These are phyloP conservation scores for Lophiostoma macrostomum DNA, from an alignment of 495 filamentous ascomycete genomes.

Conservation along the genomic window DNA sequence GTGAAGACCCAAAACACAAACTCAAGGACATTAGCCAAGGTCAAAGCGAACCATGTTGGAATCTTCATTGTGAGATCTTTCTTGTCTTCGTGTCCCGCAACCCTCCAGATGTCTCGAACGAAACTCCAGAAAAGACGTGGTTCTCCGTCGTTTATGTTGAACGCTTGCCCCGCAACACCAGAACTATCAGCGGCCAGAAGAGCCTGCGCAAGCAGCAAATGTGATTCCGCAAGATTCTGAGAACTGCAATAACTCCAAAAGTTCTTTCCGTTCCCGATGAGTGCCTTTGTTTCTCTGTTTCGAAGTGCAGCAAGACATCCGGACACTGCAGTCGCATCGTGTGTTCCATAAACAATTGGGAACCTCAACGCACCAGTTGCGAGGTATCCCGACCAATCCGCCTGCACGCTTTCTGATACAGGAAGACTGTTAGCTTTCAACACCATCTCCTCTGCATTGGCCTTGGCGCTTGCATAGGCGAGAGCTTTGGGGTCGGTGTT, in stretches of 20 bases:
- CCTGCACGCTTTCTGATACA: background rate
- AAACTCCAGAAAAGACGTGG: slow-evolving; percentile 3
- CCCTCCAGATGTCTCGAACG: background rate
- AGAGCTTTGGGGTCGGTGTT: slow-evolving; percentile 8
- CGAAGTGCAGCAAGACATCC: slow-evolving; percentile 3
- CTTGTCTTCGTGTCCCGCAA: background rate
- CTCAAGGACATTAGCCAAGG: background rate
- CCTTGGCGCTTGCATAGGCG: slow-evolving; percentile 10
- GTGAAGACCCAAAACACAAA: slow-evolving; percentile 7
- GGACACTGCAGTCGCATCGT: background rate
- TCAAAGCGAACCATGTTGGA: background rate
- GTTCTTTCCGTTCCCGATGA: slow-evolving; percentile 8
- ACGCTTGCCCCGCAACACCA: background rate
- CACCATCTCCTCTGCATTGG: slow-evolving; percentile 3
- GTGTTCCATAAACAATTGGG: slow-evolving; percentile 4
- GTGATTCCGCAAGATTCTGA: background rate
- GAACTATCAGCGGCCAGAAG: background rate
- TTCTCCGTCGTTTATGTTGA: slow-evolving; percentile 13
- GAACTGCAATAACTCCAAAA: slow-evolving; percentile 11
- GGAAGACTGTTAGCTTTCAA: slow-evolving; percentile 1
- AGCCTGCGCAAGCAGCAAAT: background rate
- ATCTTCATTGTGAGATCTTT: background rate
- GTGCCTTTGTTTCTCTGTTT: background rate
- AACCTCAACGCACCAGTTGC: slow-evolving; percentile 2
- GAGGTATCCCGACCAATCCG: slow-evolving; percentile 2